Evolutionary conservation across 345 rosid genomes (phyloP), one percentile per base, ranked within the genome.

Genomic region (Eutrema japonicum): DNA sequence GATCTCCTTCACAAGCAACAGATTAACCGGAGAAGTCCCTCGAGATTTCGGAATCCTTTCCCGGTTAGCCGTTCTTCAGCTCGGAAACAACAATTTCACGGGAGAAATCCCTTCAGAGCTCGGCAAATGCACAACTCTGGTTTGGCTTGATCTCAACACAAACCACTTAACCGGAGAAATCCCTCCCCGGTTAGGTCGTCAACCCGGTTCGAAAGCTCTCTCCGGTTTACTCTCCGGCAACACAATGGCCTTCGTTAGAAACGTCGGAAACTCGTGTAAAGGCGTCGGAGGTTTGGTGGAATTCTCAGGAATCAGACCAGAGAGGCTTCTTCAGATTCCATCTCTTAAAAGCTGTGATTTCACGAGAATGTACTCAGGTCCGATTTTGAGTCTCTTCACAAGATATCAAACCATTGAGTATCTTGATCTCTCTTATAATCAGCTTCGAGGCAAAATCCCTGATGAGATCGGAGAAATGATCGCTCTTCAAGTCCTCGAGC

Each of bases 231-330:
- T 88, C 38, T 83, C 96, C 0, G 97, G 96, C 0, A 94, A 89
- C 64, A 91, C 97, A 35, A 61, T 94, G 68, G 98, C 89, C 30
- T 91, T 94, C 36, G 98, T 94, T 3, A 77, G 98, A 68, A 91
- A 88, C 49, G 94, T 91, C 2, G 99, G 99, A 8, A 91, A 94
- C 75, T 89, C 99, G 0, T 89, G 99, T 63, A 90, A 88, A 84
- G 99, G 99, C 8, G 97, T 88, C 0, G 97, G 99, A 52, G 99
- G 99, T 29, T 76, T 94, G 76, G 70, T 94, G 61, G 99, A 94
- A 68, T 94, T 94, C 30, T 82, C 96, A 0, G 99, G 99, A 2
- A 91, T 94, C 53, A 85, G 97, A 79, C 86, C 99, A 14, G 97
- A 94, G 79, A 86, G 99, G 64, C 79, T 94, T 64, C 69, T 79